Conservation (phyloP, 1,284 basidiomycete species). For the Coriolopsis trogii region DNA sequence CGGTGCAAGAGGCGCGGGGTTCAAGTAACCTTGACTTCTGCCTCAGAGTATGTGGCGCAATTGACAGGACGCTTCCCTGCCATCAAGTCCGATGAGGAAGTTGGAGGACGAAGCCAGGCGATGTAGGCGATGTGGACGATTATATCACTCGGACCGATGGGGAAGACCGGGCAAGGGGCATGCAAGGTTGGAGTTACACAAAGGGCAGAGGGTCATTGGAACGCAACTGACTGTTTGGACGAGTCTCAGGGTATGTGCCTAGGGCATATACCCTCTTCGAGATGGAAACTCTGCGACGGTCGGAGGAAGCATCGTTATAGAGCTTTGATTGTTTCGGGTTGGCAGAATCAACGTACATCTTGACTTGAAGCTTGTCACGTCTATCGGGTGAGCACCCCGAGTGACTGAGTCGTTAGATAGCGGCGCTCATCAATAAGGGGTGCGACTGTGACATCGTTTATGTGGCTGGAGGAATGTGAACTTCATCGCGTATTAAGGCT, state of each 20-base stretch:
- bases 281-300: constrained; percentile 12
- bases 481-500: no score
- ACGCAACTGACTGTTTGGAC: no score
- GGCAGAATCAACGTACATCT: not conserved
- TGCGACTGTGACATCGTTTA: not conserved
- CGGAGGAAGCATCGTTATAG: constrained; percentile 14
- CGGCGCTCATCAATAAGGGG: constrained; percentile 9
- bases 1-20: constrained; percentile 4
- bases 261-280: no score
- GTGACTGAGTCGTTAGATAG: not conserved
- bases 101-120: no score
- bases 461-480: not conserved
- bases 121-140: no score
- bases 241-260: no score
- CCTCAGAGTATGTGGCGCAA: constrained; percentile 21
- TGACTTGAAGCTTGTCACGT: constrained; percentile 8
- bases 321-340: constrained; percentile 15
- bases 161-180: no score
- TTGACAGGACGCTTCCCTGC: constrained; percentile 18
- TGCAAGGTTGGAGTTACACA: no score
- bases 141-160: no score
- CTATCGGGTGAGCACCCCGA: not conserved
- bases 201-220: no score
- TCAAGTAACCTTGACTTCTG: constrained; percentile 14
- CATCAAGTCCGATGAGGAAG: constrained; percentile 3